A percentile compares a stretch with the other conserved stretches of the same genome.
phyloP scores from a whole-genome alignment of 345 rosid genomes.

The Microcos paniculata region DNA sequence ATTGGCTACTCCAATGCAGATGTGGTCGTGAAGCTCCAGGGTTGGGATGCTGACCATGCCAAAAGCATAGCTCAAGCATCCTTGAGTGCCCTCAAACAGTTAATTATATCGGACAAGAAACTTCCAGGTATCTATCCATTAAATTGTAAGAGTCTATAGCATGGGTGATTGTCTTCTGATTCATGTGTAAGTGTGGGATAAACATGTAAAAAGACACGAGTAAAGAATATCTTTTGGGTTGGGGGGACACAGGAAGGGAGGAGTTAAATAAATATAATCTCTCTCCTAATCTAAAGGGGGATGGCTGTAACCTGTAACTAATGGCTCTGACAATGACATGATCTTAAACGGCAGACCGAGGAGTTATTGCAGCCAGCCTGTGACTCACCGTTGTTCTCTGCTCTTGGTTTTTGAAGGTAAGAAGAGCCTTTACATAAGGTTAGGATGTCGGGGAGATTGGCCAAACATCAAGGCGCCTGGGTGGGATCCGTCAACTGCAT shows the following conservation, averaged over 20 bases:
- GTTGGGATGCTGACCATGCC: slow-evolving; percentile 76
- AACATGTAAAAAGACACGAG: neutral
- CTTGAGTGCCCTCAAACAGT: slow-evolving; percentile 79
- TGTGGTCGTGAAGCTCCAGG: slow-evolving; percentile 83
- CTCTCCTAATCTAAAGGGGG: neutral
- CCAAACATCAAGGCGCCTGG: slow-evolving; percentile 83
- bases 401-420: slow-evolving; percentile 41
- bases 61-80: slow-evolving; percentile 82
- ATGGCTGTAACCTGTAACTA: neutral
- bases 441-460: slow-evolving; percentile 92
- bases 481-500: slow-evolving; percentile 63
- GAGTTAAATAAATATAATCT: neutral
- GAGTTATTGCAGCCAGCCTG: neutral
- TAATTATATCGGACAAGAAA: slow-evolving; percentile 67
- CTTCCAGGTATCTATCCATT: slow-evolving; percentile 60
- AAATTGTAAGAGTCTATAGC: neutral
- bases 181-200: too few species aligned
- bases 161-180: neutral
- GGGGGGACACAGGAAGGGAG: neutral
- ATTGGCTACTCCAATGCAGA: slow-evolving; percentile 80
- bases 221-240: neutral
- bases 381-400: neutral
- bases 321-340: neutral
- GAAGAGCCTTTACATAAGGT: slow-evolving; percentile 82
- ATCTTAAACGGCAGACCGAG: neutral